Evolutionary conservation across 2,329 filamentous ascomycete species (phyloP).

Genomic region (Huntiella moniliformis): DNA sequence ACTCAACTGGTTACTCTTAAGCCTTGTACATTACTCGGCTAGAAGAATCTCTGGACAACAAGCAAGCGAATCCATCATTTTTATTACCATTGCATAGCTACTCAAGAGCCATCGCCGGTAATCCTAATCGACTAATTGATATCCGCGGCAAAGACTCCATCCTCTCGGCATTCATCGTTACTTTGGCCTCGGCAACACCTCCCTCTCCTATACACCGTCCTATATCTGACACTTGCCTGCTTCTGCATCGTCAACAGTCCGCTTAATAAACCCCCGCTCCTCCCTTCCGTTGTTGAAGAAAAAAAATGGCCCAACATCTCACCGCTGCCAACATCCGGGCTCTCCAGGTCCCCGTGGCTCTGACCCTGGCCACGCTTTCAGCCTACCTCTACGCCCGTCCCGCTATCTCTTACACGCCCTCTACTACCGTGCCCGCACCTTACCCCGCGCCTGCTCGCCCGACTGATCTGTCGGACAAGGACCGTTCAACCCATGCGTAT

Average conservation of each 20-base stretch:
- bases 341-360: slow-evolving; percentile 8
- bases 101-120: neutral
- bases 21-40: neutral
- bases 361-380: slow-evolving; percentile 18
- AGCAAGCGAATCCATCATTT: neutral
- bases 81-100: neutral
- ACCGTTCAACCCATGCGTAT: slow-evolving; percentile 33
- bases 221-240: neutral
- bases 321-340: slow-evolving; percentile 11
- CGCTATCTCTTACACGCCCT: slow-evolving; percentile 13
- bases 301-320: slow-evolving; percentile 7
- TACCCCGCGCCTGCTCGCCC: slow-evolving; percentile 6
- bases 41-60: neutral
- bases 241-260: neutral
- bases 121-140: neutral
- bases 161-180: neutral
- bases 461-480: slow-evolving; percentile 14
- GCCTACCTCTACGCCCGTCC: slow-evolving; percentile 20
- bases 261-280: neutral
- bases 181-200: neutral
- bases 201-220: neutral
- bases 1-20: neutral
- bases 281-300: neutral
- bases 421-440: slow-evolving; percentile 5
- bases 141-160: neutral